Conservation (phyloP, 1,139 yeast species). For the Williopsis jadinii region DNA sequence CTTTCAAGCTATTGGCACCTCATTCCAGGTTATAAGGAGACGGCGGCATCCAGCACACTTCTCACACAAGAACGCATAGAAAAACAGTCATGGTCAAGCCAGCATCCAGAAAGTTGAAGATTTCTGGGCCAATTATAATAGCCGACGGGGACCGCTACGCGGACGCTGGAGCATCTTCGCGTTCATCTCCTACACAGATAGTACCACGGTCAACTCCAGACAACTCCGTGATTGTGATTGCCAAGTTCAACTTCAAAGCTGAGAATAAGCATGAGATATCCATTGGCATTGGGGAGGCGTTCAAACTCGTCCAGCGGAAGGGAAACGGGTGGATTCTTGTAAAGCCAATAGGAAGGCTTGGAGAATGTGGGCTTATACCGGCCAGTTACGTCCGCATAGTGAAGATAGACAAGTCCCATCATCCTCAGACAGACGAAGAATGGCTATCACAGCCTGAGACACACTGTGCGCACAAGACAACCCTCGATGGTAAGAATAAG, state of each 20-base stretch:
- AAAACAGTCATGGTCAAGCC: neutral
- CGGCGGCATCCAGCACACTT: neutral
- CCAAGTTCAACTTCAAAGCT: constrained; percentile 43
- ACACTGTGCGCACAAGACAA: neutral
- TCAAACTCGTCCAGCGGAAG: constrained; percentile 50
- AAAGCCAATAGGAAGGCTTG: constrained; percentile 50
- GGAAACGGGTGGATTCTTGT: constrained; percentile 59
- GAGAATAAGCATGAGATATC: constrained; percentile 50
- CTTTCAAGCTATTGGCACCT: neutral
- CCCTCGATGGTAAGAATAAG: neutral
- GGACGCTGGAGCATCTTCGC: neutral
- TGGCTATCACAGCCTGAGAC: constrained; percentile 12
- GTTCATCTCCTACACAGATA: neutral
- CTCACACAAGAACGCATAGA: neutral
- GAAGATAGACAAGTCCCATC: constrained; percentile 30
- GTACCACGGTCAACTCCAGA: constrained; percentile 6
- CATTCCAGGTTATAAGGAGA: neutral
- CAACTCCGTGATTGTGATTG: constrained; percentile 19
- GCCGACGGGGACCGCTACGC: constrained; percentile 2
- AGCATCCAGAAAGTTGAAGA: neutral
- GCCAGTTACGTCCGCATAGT: constrained; percentile 46
- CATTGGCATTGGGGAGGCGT: constrained; percentile 46
- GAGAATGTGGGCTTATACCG: constrained; percentile 57
- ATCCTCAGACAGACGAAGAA: constrained; percentile 34
- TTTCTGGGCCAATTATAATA: neutral